phyloP scores from a whole-genome alignment of 108 stramenopile genomes.

The Fistulifera pelliculosa region DNA sequence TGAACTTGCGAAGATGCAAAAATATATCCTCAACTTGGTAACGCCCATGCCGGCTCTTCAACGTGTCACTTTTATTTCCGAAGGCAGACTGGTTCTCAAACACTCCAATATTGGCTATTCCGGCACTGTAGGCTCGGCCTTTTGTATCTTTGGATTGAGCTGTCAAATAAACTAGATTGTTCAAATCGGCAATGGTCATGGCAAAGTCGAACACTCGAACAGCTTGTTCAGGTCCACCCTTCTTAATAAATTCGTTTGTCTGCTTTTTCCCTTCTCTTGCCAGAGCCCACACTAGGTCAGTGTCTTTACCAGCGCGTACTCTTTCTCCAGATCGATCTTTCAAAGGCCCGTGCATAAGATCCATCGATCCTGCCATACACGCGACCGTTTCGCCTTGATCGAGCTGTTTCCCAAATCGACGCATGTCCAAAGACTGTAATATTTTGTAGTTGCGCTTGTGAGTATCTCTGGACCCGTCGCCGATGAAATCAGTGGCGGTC shows the following conservation, averaged over 20 bases:
- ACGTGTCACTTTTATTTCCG: conserved; percentile 21
- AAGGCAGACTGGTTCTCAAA: conserved; percentile 67
- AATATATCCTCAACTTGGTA: conserved; percentile 69
- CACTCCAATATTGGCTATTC: conserved; percentile 75
- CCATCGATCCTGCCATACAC: conserved; percentile 78
- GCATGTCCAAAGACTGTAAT: conserved; percentile 79
- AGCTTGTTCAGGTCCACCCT: conserved; percentile 65
- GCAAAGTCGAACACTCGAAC: conserved; percentile 79
- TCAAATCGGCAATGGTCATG: conserved; percentile 74
- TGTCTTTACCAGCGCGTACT: conserved; percentile 24
- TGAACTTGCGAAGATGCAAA: conserved; percentile 69
- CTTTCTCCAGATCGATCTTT: conserved; percentile 49
- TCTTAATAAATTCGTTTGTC: conserved; percentile 56
- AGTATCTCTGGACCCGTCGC: conserved; percentile 27
- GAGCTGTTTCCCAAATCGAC: conserved; percentile 60
- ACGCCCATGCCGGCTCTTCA: conserved; percentile 46
- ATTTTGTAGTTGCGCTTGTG: conserved; percentile 70
- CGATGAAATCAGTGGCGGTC: conserved; percentile 71
- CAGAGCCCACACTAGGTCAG: conserved; percentile 56
- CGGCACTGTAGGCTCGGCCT: conserved; percentile 81
- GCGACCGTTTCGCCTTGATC: conserved; percentile 73
- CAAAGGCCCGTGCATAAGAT: conserved; percentile 75
- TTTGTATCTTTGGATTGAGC: conserved; percentile 64
- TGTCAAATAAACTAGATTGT: conserved; percentile 77
- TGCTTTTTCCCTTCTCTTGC: conserved; percentile 56